Percentiles rank a stretch among this genome's conserved stretches.
Conservation (phyloP, 108 stramenopile species). For the Fistulifera solaris region DNA sequence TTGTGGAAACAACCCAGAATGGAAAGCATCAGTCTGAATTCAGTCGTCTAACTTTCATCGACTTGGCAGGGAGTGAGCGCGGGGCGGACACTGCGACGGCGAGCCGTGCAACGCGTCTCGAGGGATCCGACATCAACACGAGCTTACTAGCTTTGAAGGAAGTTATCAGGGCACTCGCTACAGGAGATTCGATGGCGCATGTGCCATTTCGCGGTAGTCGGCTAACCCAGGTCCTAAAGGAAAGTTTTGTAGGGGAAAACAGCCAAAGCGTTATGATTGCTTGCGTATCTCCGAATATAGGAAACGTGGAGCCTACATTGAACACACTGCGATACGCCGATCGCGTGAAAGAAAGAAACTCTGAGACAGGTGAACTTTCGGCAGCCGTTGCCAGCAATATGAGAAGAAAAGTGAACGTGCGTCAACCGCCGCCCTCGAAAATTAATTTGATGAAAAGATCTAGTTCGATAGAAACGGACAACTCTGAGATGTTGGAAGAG, state of each 20-base stretch:
- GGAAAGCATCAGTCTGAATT: background rate
- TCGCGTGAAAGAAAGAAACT: constrained; percentile 86
- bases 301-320: constrained; percentile 90
- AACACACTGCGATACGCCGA: constrained; percentile 99
- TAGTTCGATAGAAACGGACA: background rate
- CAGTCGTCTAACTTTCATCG: constrained; percentile 90
- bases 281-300: constrained; percentile 89
- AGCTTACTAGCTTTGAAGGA: constrained; percentile 97
- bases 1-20: constrained; percentile 5
- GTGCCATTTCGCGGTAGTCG: constrained; percentile 98
- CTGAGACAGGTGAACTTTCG: constrained; percentile 40
- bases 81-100: constrained; percentile 92
- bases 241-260: constrained; percentile 87
- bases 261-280: constrained; percentile 97
- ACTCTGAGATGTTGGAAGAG: constrained; percentile 2
- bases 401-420: background rate
- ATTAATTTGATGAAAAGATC: background rate
- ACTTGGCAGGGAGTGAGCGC: constrained; percentile 95
- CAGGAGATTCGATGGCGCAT: constrained; percentile 76
- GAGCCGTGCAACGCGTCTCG: constrained; percentile 87
- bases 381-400: background rate
- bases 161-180: constrained; percentile 94
- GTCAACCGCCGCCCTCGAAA: background rate
- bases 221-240: constrained; percentile 93
- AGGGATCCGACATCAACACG: constrained; percentile 99